Evolutionary conservation across 2,329 filamentous ascomycete species (phyloP).

Genomic region (Pezicula radicicola): DNA sequence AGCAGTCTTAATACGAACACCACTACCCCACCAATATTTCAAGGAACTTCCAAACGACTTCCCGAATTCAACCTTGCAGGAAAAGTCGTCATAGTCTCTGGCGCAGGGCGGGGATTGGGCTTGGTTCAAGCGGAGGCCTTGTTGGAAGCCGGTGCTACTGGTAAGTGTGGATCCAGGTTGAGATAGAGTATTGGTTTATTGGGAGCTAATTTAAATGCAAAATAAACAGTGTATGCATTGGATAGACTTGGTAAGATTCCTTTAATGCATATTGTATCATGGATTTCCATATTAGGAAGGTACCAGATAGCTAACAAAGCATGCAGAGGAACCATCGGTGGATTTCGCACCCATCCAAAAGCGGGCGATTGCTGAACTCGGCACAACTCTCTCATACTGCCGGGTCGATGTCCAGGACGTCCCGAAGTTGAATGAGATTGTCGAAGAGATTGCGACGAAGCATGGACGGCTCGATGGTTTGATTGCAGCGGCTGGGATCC

Average conservation of each 20-base stretch:
- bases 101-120: constrained; percentile 70
- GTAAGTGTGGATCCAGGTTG: constrained; percentile 30
- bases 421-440: constrained; percentile 60
- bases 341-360: constrained; percentile 60
- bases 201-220: neutral
- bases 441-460: constrained; percentile 65
- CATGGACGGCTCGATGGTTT: constrained; percentile 77
- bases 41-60: constrained; percentile 22
- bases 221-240: constrained; percentile 34
- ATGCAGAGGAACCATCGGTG: constrained; percentile 37
- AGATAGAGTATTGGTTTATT: neutral
- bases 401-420: constrained; percentile 79
- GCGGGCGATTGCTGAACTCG: constrained; percentile 35
- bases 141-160: constrained; percentile 70
- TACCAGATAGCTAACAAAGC: neutral
- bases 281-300: neutral
- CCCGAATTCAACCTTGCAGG: constrained; percentile 66
- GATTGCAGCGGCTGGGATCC: constrained; percentile 67
- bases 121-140: constrained; percentile 70
- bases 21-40: constrained; percentile 6
- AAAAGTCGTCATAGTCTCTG: constrained; percentile 68
- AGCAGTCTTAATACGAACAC: constrained; percentile 6
- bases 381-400: constrained; percentile 65
- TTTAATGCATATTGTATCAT: too few species aligned
- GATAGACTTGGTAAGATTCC: constrained; percentile 30